Percentiles rank a stretch among this genome's conserved stretches.
phyloP scores from a whole-genome alignment of 2,329 filamentous ascomycete species.

The Ophiostoma piceae region DNA sequence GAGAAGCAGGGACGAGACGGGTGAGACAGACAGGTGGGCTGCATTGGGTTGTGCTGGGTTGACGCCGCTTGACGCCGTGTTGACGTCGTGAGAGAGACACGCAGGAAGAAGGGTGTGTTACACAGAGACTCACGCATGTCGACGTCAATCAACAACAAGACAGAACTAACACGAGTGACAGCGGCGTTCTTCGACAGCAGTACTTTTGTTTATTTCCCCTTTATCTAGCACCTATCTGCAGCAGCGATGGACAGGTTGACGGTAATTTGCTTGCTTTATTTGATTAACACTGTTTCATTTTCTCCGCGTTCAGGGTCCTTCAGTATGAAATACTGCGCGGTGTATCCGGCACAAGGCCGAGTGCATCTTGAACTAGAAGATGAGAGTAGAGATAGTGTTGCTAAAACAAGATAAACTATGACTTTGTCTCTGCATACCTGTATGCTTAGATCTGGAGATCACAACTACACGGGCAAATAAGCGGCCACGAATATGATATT shows the following conservation, averaged over 20 bases:
- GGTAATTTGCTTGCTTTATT: conserved; percentile 2
- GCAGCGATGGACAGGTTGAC: background rate
- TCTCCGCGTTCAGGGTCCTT: conserved; percentile 1
- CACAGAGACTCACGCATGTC: background rate
- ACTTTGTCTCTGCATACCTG: too few relatives aligned
- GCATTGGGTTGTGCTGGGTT: background rate
- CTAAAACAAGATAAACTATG: background rate
- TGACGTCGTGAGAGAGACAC: background rate
- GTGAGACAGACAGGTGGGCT: background rate
- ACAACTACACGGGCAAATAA: background rate
- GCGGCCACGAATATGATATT: background rate
- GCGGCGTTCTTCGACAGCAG: background rate
- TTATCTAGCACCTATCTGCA: background rate
- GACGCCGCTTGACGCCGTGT: background rate
- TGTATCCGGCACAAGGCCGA: background rate
- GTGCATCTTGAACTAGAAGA: too few relatives aligned
- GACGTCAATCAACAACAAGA: background rate
- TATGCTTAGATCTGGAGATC: background rate
- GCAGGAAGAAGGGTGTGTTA: background rate
- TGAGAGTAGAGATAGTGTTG: too few relatives aligned
- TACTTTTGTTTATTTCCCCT: background rate
- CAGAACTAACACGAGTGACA: background rate
- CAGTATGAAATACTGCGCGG: background rate
- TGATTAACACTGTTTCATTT: conserved; percentile 7
- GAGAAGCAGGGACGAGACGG: background rate